A percentile compares a stretch with the other conserved stretches of the same genome.
Evolutionary conservation across 176 grass and related monocot genomes (phyloP).

Genomic region (Dactylis glomerata): DNA sequence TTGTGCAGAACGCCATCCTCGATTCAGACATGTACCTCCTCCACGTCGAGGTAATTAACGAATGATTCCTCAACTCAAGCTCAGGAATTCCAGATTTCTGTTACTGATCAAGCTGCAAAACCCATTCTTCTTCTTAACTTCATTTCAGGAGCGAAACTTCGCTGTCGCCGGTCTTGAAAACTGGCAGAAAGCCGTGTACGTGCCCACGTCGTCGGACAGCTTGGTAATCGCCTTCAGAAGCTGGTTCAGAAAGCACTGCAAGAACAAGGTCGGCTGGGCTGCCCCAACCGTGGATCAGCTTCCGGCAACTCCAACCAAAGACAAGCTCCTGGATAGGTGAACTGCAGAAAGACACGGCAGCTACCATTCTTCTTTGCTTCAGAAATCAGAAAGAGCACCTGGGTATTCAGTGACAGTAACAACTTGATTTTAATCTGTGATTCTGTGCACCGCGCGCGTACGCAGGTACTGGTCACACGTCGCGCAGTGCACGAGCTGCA

Average conservation of each 20-base stretch:
- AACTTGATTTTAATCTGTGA: too few species aligned
- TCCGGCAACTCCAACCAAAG: constrained; percentile 58
- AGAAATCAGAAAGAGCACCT: background rate
- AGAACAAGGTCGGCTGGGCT: constrained; percentile 54
- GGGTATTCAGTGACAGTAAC: background rate
- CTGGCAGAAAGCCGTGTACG: constrained; percentile 70
- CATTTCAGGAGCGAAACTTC: constrained; percentile 61
- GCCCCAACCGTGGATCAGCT: constrained; percentile 22
- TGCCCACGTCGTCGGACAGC: constrained; percentile 69
- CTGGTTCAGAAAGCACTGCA: constrained; percentile 79
- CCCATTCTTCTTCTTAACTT: background rate
- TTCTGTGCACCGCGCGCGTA: background rate
- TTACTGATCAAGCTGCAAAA: background rate
- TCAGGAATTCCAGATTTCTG: background rate
- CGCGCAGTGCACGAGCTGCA: constrained; percentile 73
- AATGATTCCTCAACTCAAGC: background rate
- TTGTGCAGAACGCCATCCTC: constrained; percentile 50
- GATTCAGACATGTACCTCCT: constrained; percentile 91
- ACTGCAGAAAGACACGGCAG: background rate
- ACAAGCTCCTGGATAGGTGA: constrained; percentile 78
- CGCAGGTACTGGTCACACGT: constrained; percentile 93
- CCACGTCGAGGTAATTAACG: constrained; percentile 80
- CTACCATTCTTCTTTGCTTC: background rate
- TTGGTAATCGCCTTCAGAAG: constrained; percentile 80
- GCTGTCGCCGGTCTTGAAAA: constrained; percentile 44